A percentile compares a stretch with the other conserved stretches of the same genome.
Evolutionary conservation across 192 early-diverging fungal species (phyloP).

Genomic region (Kappamyces sp.): DNA sequence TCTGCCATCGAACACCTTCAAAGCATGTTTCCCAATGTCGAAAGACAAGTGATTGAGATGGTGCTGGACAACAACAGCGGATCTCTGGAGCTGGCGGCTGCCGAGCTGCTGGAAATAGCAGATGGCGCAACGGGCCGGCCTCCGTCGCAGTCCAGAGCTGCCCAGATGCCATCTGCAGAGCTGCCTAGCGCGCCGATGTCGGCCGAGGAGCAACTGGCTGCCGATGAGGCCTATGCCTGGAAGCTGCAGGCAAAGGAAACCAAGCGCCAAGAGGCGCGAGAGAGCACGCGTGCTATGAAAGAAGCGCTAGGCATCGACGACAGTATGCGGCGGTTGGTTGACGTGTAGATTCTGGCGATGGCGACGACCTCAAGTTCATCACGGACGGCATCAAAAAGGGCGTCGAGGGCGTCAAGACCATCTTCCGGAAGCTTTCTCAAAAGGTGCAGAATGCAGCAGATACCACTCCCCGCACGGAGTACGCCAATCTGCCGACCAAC

Average conservation of each 20-base stretch:
- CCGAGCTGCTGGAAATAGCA: conserved; percentile 11
- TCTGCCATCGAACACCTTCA: conserved; percentile 11
- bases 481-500: conserved; percentile 24
- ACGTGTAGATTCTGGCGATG: too few species aligned
- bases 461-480: conserved; percentile 15
- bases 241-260: conserved; percentile 11
- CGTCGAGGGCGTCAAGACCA: conserved; percentile 6
- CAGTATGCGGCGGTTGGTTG: neutral
- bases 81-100: conserved; percentile 3
- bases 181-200: neutral
- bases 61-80: conserved; percentile 21
- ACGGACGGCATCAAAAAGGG: conserved; percentile 13
- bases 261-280: neutral
- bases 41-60: conserved; percentile 23
- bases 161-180: neutral
- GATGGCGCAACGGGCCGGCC: neutral
- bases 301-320: conserved; percentile 1
- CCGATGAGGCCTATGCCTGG: conserved; percentile 5
- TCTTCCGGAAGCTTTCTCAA: conserved; percentile 1
- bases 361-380: neutral
- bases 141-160: neutral
- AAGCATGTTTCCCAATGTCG: conserved; percentile 26
- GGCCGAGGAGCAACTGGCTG: neutral
- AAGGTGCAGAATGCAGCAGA: neutral
- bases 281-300: neutral